Base-by-base conservation (phyloP, 2,329 filamentous ascomycete species). In the Byssothecium circinans region DNA sequence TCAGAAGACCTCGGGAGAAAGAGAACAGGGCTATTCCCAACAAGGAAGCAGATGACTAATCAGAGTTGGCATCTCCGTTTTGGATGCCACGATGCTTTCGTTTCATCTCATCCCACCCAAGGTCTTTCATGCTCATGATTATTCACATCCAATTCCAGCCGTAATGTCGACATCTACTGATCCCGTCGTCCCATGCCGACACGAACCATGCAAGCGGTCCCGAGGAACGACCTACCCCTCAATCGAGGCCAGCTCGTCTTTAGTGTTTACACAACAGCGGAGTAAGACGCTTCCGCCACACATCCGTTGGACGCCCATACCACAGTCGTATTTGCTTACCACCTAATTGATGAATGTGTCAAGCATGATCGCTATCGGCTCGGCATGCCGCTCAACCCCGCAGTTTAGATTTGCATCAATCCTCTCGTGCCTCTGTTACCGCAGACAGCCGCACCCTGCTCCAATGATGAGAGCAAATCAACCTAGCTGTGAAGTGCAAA, bases 331-430 rank as follows among this genome's bases (percentile, higher is more conserved):
- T 15, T 50, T 44, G 49, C 42, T 49, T 43, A 53, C 43, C n/a
- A n/a, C n/a, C n/a, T n/a, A n/a, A n/a, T n/a, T n/a, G n/a, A 47
- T 30, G 41, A 36, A 53, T 53, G 48, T 52, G 53, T 54, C 51
- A 54, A 18, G 17, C 45, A 29, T 32, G 42, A 46, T 49, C 51
- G 44, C 49, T 44, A 52, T 49, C 33, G 40, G 43, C 32, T 22
- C 53, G 52, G 45, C 36, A 43, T 23, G 39, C 35, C 36, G 44
- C 47, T 15, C 30, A 15, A 39, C 51, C 56, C 53, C 53, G 53
- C 53, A 22, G 7, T 19, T 34, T 22, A n/a, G n/a, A n/a, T n/a
- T n/a, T n/a, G n/a, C n/a, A n/a, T n/a, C n/a, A n/a, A n/a, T n/a
- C n/a, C n/a, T n/a, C n/a, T n/a, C n/a, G n/a, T n/a, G n/a, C n/a